Conservation (phyloP, 2,329 filamentous ascomycete genomes). For the Raffaelea albimanens region DNA sequence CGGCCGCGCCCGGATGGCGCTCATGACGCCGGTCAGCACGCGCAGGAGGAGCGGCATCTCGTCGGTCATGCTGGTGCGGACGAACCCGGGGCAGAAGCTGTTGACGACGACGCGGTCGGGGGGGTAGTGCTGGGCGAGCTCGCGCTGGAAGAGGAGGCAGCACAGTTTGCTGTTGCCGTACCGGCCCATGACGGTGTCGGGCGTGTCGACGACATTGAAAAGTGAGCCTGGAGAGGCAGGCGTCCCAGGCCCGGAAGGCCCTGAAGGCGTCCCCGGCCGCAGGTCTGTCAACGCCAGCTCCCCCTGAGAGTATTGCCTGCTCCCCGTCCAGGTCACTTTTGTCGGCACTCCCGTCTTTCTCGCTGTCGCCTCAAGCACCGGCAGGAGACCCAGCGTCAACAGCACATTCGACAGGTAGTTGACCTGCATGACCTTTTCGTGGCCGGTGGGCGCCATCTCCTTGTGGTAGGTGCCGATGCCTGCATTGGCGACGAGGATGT, state of each 20-base stretch:
- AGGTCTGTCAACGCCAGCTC: too few relatives aligned
- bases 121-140: not conserved
- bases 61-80: not conserved
- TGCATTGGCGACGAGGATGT: slow-evolving; percentile 3
- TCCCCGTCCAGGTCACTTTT: not conserved
- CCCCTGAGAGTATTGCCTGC: not conserved
- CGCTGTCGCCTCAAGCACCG: slow-evolving; percentile 5
- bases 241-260: too few relatives aligned
- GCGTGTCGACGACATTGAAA: not conserved
- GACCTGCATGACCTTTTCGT: slow-evolving; percentile 22
- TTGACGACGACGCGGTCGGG: not conserved
- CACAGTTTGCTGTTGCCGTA: not conserved
- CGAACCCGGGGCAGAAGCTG: not conserved
- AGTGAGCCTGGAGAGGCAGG: too few relatives aligned
- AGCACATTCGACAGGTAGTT: slow-evolving; percentile 23
- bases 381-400: slow-evolving; percentile 19
- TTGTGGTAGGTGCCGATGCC: not conserved
- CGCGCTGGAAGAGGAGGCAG: not conserved
- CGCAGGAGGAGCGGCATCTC: not conserved
- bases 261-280: too few relatives aligned
- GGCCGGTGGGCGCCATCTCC: slow-evolving; percentile 10
- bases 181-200: not conserved
- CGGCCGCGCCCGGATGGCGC: not conserved
- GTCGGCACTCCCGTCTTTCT: not conserved
- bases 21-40: not conserved